phyloP scores from a whole-genome alignment of 1,139 yeast species.

The Hyphopichia wangnamkhiaoensis region DNA sequence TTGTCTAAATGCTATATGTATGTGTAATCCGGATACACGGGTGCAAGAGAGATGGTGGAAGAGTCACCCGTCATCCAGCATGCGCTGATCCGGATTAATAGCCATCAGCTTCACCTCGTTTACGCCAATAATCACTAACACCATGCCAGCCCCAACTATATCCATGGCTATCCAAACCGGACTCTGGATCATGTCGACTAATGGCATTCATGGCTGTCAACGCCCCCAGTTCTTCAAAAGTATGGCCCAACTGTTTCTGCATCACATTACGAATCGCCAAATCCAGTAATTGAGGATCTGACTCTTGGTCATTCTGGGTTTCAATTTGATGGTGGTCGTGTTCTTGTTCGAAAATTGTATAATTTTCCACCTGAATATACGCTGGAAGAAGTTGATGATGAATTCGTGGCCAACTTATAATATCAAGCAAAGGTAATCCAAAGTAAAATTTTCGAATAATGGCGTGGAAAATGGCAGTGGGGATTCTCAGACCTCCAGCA shows the following conservation, averaged over 20 bases:
- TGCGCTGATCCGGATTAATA: slow-evolving; percentile 19
- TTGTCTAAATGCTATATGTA: too few species aligned
- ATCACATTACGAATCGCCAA: slow-evolving; percentile 7
- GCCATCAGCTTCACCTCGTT: slow-evolving; percentile 44
- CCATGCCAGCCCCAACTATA: slow-evolving; percentile 36
- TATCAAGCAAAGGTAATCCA: slow-evolving; percentile 58
- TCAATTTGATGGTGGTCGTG: slow-evolving; percentile 11
- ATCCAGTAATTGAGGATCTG: too few species aligned
- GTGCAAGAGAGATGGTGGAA: neutral
- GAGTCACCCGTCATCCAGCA: neutral
- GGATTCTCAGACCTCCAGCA: slow-evolving; percentile 90
- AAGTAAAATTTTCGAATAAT: slow-evolving; percentile 65
- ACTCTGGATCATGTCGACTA: slow-evolving; percentile 12
- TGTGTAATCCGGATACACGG: neutral
- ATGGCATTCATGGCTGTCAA: slow-evolving; percentile 49
- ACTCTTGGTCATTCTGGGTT: too few species aligned
- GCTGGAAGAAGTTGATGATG: slow-evolving; percentile 92
- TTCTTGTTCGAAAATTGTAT: slow-evolving; percentile 30
- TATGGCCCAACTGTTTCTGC: slow-evolving; percentile 25
- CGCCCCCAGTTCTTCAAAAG: slow-evolving; percentile 34
- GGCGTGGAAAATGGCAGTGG: slow-evolving; percentile 83
- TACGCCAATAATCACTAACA: slow-evolving; percentile 49
- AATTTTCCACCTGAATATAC: slow-evolving; percentile 57
- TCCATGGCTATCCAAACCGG: slow-evolving; percentile 10
- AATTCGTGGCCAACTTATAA: slow-evolving; percentile 74